Base-by-base conservation (phyloP, 108 stramenopile species). In the Aurantiochytrium sp. region DNA sequence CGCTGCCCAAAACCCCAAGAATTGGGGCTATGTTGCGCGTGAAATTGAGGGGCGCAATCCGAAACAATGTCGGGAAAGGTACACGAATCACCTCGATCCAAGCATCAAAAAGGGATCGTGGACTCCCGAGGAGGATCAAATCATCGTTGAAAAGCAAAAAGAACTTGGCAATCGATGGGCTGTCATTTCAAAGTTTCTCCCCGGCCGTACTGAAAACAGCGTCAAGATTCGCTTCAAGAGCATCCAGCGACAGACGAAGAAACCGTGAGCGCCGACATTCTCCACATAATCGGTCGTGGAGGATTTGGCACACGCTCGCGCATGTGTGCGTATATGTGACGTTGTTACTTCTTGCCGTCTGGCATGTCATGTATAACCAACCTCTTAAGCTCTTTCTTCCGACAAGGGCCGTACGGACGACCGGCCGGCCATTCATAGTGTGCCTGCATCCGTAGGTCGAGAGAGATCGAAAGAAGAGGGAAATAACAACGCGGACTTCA, bases 41-140 rank as follows among this genome's bases (percentile, higher is more conserved):
- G 95, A 97, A 83, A 91, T 99, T 49, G 95, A 95, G 49, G 98
- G 98, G 42, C 92, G 99, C 0, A 93, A 98, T 19, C 98, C 98
- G 2, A 99, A 99, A 90, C 99, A 99, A 93, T 99, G 99, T 88
- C 97, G 99, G 35, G 99, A 99, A 89, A 96, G 99, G 21, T 99
- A 97, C 97, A 97, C 97, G 93, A 99, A 99, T 91, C 98, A 98
- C 90, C 91, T 99, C 10, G 95, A 97, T 92, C 99, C 99, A 12
- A 95, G 93, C 90, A 98, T 99, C 72, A 97, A 96, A 29, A 98
- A 98, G 91, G 93, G 94, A 2, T 95, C 96, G 57, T 99, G 98
- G 98, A 97, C 96, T 19, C 93, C 93, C 58, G 95, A 96, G 4
- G 99, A 99, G 91, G 97, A 98, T 76, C 72, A 90, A 44, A 88